Base-by-base conservation (phyloP, 2,329 filamentous ascomycete genomes). In the Tolypocladium album region DNA sequence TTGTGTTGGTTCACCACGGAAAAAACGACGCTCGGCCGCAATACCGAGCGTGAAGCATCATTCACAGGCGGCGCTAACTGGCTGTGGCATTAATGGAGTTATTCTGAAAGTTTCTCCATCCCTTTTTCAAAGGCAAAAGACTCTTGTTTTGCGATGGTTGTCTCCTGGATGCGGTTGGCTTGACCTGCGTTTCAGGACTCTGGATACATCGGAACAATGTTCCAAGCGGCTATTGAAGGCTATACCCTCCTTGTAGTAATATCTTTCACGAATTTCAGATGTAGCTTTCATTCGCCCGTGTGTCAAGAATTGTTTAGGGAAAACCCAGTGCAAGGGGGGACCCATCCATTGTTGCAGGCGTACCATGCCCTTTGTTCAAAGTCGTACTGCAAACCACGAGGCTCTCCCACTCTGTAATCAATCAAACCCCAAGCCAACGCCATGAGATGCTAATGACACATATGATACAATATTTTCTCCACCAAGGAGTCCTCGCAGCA, bases 391-490 rank as follows among this genome's bases (percentile, higher is more conserved):
- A 38, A 36, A 9, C 31, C 12, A 22, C 6, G 20, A 7, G 13
- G 31, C 17, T n/a, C 20, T 34, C 31, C 20, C 31, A 36, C 9
- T n/a, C 12, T 11, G 31, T 20, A 6, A 27, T 52, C 27, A 34
- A 55, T 31, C 5, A 55, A 47, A 55, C 8, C 27, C 64, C 64
- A 64, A 67, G 58, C 64, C 61, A 70, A 70, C 64, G 66, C 69
- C 69, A 43, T 59, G 55, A 63, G 65, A 69, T 67, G 64, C 62
- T 60, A 64, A 65, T 17, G 61, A 55, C 64, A 65, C 63, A 65
- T 67, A 71, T 71, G 64, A 64, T 70, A 69, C 67, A 69, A 15
- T 27, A 22, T 38, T 22, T 17, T 8, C 7, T 34, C 50, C 50
- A 20, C 50, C 50, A 22, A 4, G 15, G 22, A 11, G 31, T 38